These are phyloP conservation scores for Russula virescens DNA, from an alignment of 768 basidiomycete species.

Conservation along the genomic window DNA sequence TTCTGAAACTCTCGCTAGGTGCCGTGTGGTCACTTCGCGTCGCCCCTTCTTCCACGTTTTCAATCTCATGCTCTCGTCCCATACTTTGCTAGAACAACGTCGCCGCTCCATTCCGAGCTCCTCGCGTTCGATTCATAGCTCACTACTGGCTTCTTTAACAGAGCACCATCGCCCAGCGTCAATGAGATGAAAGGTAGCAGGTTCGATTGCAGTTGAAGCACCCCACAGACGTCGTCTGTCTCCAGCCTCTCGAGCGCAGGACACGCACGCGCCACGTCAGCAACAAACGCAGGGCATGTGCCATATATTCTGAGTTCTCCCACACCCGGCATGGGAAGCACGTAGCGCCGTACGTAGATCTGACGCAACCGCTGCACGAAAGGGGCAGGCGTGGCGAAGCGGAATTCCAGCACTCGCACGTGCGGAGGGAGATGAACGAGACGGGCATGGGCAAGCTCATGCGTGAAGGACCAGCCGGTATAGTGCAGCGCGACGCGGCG, in stretches of 20 bases:
- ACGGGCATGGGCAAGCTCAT: conserved; percentile 33
- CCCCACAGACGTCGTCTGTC: conserved; percentile 17
- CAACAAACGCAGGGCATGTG: conserved; percentile 25
- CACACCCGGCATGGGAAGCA: conserved; percentile 25
- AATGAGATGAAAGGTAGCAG: conserved; percentile 14
- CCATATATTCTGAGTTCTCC: conserved; percentile 27
- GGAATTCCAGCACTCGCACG: conserved; percentile 32
- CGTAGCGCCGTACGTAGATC: conserved; percentile 15
- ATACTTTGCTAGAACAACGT: not conserved
- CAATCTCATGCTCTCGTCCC: not conserved
- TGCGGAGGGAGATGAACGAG: conserved; percentile 31
- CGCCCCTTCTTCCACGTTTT: not conserved
- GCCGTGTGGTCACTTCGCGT: not conserved
- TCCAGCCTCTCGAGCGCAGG: conserved; percentile 24
- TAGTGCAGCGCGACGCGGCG: conserved; percentile 32
- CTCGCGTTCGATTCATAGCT: not conserved
- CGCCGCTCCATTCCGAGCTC: not conserved
- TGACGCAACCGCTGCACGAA: conserved; percentile 22
- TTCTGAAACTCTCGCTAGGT: not conserved
- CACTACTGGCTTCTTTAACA: not conserved
- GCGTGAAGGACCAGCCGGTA: conserved; percentile 32
- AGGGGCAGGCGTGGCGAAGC: conserved; percentile 28
- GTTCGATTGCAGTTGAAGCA: conserved; percentile 13
- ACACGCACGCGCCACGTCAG: conserved; percentile 27
- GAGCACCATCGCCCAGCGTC: not conserved